A percentile compares a stretch with the other conserved stretches of the same genome.
Conservation (phyloP, 2,329 filamentous ascomycete genomes). For the Hawksworthiomyces lignivorus region DNA sequence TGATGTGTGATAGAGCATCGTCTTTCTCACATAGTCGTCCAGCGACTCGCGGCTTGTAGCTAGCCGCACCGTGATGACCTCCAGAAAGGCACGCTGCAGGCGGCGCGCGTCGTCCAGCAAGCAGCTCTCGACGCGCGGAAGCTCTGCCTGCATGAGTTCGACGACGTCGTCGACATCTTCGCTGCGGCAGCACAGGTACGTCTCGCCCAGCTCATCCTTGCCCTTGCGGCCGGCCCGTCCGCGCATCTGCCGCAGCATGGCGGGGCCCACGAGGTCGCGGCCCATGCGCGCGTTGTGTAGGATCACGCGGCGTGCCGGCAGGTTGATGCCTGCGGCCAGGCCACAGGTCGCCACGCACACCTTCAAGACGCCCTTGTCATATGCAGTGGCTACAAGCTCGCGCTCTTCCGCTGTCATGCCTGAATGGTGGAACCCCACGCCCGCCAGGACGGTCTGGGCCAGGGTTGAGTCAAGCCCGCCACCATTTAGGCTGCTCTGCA, state of each 20-base stretch:
- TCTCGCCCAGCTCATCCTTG: conserved; percentile 70
- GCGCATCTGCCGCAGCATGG: conserved; percentile 75
- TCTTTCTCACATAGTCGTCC: conserved; percentile 60
- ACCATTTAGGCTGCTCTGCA: conserved; percentile 48
- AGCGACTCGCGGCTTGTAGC: conserved; percentile 59
- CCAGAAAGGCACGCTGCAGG: conserved; percentile 62
- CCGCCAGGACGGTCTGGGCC: conserved; percentile 54
- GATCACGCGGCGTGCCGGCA: conserved; percentile 66
- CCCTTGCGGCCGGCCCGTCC: conserved; percentile 71
- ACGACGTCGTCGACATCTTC: conserved; percentile 62
- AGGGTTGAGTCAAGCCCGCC: conserved; percentile 60
- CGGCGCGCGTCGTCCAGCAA: conserved; percentile 53
- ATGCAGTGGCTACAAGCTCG: conserved; percentile 62
- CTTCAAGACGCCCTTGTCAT: conserved; percentile 59
- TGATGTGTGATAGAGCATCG: conserved; percentile 54
- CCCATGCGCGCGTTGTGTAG: conserved; percentile 71
- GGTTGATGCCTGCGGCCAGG: conserved; percentile 74
- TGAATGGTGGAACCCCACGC: conserved; percentile 67
- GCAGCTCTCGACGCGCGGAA: conserved; percentile 63
- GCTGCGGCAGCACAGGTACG: conserved; percentile 65
- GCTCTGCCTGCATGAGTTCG: conserved; percentile 62
- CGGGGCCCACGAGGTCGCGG: conserved; percentile 65
- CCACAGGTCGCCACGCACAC: conserved; percentile 72
- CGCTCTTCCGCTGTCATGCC: conserved; percentile 69
- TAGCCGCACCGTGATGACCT: conserved; percentile 60